A percentile compares a stretch with the other conserved stretches of the same genome.
Conservation (phyloP, 345 rosid species). For the Odontarrhena argentea region DNA sequence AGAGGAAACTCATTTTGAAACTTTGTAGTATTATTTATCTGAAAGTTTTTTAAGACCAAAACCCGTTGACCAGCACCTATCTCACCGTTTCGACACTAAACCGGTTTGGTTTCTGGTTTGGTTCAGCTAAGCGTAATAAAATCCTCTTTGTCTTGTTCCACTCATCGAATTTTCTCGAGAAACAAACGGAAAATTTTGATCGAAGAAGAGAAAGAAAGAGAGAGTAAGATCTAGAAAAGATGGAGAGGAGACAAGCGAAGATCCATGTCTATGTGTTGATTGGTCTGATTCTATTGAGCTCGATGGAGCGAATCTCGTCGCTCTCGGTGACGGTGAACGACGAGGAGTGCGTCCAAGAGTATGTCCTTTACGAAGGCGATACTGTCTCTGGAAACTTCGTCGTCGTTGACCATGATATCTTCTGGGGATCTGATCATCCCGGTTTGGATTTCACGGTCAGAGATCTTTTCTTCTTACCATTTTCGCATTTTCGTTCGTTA, state of each 20-base stretch:
- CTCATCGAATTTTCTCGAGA: slow-evolving; percentile 26
- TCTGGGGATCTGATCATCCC: slow-evolving; percentile 97
- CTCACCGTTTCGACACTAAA: not conserved
- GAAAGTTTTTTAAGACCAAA: slow-evolving; percentile 7
- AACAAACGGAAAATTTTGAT: slow-evolving; percentile 25
- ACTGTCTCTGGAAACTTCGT: slow-evolving; percentile 90
- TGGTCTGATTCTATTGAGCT: slow-evolving; percentile 46
- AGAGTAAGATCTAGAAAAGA: slow-evolving; percentile 29
- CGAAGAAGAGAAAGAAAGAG: slow-evolving; percentile 2
- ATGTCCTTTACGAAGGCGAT: slow-evolving; percentile 93
- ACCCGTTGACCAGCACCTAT: slow-evolving; percentile 22
- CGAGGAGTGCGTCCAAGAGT: slow-evolving; percentile 88
- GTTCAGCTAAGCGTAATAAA: slow-evolving; percentile 11
- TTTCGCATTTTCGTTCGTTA: not conserved
- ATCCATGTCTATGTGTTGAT: slow-evolving; percentile 39
- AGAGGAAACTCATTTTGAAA: too few species aligned
- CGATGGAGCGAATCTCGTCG: slow-evolving; percentile 52
- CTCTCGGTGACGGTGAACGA: slow-evolving; percentile 90
- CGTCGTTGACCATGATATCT: slow-evolving; percentile 96
- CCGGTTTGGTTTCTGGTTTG: slow-evolving; percentile 35
- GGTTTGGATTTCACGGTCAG: slow-evolving; percentile 90
- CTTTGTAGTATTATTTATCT: not conserved
- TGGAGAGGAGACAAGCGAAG: slow-evolving; percentile 47
- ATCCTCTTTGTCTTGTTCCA: slow-evolving; percentile 11
- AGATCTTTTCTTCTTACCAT: not conserved